A percentile compares a stretch with the other conserved stretches of the same genome.
phyloP scores from a whole-genome alignment of 1,139 yeast genomes.

The Kazachstania sp. region DNA sequence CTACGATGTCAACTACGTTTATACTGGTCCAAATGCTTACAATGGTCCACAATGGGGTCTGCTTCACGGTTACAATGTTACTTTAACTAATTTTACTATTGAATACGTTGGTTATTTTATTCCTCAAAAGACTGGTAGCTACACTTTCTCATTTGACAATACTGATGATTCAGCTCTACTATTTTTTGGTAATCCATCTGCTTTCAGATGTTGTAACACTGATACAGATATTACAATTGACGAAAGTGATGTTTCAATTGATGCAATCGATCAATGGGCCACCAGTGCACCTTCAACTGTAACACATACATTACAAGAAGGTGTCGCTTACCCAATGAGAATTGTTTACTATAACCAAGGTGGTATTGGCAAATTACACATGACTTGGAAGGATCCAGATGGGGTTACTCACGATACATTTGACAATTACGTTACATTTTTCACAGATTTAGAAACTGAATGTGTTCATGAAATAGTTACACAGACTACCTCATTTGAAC shows the following conservation, averaged over 20 bases:
- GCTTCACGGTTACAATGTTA: slow-evolving; percentile 1
- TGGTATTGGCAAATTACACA: neutral
- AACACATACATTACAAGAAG: neutral
- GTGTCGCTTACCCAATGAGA: slow-evolving; percentile 3
- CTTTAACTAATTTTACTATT: slow-evolving; percentile 6
- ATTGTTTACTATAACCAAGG: slow-evolving; percentile 1
- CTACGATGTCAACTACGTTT: neutral
- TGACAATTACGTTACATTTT: neutral
- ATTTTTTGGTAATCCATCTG: slow-evolving; percentile 20
- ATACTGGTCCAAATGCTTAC: neutral
- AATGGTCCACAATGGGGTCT: slow-evolving; percentile 2
- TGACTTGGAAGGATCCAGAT: slow-evolving; percentile 2
- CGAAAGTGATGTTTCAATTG: slow-evolving; percentile 1
- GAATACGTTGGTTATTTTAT: neutral
- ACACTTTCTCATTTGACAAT: neutral
- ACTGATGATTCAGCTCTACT: slow-evolving; percentile 1
- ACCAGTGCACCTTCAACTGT: neutral
- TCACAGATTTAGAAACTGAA: neutral
- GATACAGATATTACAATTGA: neutral
- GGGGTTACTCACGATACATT: neutral
- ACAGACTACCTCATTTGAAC: neutral
- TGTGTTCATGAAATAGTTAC: neutral
- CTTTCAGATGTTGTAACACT: slow-evolving; percentile 23
- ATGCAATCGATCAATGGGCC: slow-evolving; percentile 3
- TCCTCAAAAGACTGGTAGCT: neutral